These are phyloP conservation scores for Geotrichum siamense DNA, from an alignment of 1,139 yeast genomes.

Conservation along the genomic window DNA sequence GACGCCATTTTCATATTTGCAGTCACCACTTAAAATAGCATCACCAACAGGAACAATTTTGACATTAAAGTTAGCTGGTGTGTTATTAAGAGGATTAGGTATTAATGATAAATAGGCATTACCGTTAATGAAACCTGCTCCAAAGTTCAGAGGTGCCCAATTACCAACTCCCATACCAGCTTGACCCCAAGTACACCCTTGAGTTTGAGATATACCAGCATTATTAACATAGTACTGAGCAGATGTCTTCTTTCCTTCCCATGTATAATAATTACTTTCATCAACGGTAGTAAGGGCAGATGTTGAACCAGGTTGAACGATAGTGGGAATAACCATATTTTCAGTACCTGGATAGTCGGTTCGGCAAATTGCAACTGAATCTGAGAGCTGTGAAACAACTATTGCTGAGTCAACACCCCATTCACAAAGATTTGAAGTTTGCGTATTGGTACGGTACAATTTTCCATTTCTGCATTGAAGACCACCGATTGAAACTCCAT, in stretches of 20 bases:
- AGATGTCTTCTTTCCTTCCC: constrained; percentile 80
- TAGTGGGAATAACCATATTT: constrained; percentile 92
- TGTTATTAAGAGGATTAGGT: constrained; percentile 86
- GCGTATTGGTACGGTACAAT: constrained; percentile 68
- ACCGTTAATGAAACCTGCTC: constrained; percentile 81
- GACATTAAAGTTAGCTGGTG: constrained; percentile 72
- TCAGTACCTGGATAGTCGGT: constrained; percentile 99
- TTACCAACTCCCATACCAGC: constrained; percentile 78
- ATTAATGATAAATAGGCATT: constrained; percentile 80
- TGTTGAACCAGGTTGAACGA: constrained; percentile 59
- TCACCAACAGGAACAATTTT: constrained; percentile 72
- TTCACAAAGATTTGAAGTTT: constrained; percentile 61
- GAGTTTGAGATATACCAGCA: constrained; percentile 83
- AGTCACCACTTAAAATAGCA: constrained; percentile 60
- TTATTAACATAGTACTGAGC: constrained; percentile 96
- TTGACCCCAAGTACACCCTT: constrained; percentile 92
- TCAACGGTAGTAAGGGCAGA: constrained; percentile 73
- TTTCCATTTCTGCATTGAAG: constrained; percentile 68
- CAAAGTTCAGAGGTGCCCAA: constrained; percentile 97
- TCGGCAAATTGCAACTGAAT: constrained; percentile 82
- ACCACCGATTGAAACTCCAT: constrained; percentile 90
- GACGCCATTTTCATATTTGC: constrained; percentile 71
- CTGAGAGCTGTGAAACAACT: constrained; percentile 56
- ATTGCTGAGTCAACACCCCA: constrained; percentile 70
- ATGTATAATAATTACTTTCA: constrained; percentile 64